Evolutionary conservation across 2,329 filamentous ascomycete genomes (phyloP), one percentile per base, ranked within the genome.

Genomic region (Aspergillus sp.): DNA sequence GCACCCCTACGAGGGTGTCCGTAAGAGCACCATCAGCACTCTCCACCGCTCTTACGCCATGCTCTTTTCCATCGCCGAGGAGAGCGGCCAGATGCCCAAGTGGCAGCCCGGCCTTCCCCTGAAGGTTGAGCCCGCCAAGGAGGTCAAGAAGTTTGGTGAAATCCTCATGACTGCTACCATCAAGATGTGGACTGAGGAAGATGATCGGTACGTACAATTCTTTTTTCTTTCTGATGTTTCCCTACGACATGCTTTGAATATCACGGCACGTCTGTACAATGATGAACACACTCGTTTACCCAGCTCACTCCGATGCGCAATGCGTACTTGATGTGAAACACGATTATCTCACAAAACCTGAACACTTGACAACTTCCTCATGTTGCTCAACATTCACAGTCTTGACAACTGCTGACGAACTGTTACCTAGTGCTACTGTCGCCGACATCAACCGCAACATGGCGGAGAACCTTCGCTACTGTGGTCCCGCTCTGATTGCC

Each of bases 251-350:
- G 38, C 52, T 57, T 51, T 47, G 40, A 17, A 19, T 19, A 13
- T 30, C 20, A 20, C 4, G 19, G 24, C 43, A 38, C 42, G 41
- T 43, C 24, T 36, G 54, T 50, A 44, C 36, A 48, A 86, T 90
- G 91, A 96, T 96, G 91, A 96, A 42, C 76, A 80, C 83, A n/a
- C 79, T 85, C 89, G 90, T 92, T 68, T 93, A 93, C 93, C 91
- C 92, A 96, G 92, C 92, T 96, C 93, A 96, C 92, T 96, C 90
- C 89, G 88, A 97, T 87, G 86, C 89, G 82, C 77, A 82, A 78
- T 76, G 71, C 84, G 88, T 85, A 85, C 77, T 85, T 95, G 90
- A 88, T 90, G 90, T 86, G 86, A 94, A 95, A 76, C 59, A 79
- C 90, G 87, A 45, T 30, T 73, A 64, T 69, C 58, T 63, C 26